Base-by-base conservation (phyloP, 176 grass and related monocot species). In the Puccinellia tenuiflora region DNA sequence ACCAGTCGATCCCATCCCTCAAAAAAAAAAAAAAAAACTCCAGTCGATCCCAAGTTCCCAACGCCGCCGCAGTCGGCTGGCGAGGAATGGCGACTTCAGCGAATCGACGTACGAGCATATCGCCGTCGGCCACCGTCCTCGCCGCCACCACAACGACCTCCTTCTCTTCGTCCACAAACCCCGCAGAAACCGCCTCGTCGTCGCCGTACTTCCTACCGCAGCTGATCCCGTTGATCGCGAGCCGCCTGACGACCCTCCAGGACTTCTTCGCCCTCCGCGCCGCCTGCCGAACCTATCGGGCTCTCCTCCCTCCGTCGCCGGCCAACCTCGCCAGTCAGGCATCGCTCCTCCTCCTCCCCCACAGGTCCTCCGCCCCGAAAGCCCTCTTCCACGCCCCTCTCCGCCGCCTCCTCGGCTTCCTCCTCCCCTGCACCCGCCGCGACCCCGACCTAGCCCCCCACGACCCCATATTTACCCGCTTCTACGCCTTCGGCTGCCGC, bases 1-100 rank as follows among this genome's bases (percentile, higher is more conserved):
- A 53, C 18, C 6, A 53, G 20, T 53, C 20, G 46, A 90, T 81
- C n/a, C n/a, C n/a, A n/a, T n/a, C n/a, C n/a, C n/a, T n/a, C n/a
- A n/a, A n/a, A n/a, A n/a, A n/a, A n/a, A n/a, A n/a, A n/a, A n/a
- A n/a, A n/a, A n/a, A n/a, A n/a, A n/a, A n/a, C n/a, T 68, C n/a
- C n/a, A n/a, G n/a, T n/a, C n/a, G n/a, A n/a, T n/a, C n/a, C n/a
- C n/a, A n/a, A n/a, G n/a, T n/a, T 5, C 35, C 35, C 35, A 4
- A 37, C 35, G 35, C 33, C 35, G 35, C 33, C 30, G 63, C 33
- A 37, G 18, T 38, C 64, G 18, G 63, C 16, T 12, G 63, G 0
- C 17, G 21, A 16, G 63, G 18, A 40, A 68, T 68, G 66, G 66
- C 35, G 1, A 39, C 33, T 17, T 9, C 18, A 4, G 17, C 8